These are phyloP conservation scores for Caloboletus firmus DNA, from an alignment of 1,284 basidiomycete species.

Conservation along the genomic window DNA sequence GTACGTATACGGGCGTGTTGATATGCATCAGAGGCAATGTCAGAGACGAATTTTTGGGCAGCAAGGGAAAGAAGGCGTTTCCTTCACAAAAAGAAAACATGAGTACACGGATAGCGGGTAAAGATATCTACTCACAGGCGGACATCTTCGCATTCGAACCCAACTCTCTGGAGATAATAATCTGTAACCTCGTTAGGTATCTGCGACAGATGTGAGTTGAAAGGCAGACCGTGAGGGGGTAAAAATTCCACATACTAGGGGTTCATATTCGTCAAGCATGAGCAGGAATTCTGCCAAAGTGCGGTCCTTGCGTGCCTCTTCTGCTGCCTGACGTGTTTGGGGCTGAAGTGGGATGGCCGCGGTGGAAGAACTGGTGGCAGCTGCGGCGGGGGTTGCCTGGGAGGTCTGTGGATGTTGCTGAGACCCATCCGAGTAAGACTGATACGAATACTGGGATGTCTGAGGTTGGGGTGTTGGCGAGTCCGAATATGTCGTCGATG, in stretches of 20 bases:
- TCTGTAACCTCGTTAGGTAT: conserved; percentile 99
- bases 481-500: conserved; percentile 33
- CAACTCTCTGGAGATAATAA: conserved; percentile 94
- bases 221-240: neutral
- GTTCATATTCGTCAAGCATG: conserved; percentile 96
- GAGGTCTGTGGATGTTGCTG: conserved; percentile 23
- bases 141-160: conserved; percentile 95
- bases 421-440: conserved; percentile 23
- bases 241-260: conserved; percentile 61
- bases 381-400: conserved; percentile 14
- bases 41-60: conserved; percentile 97
- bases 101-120: neutral
- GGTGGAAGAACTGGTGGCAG: conserved; percentile 16
- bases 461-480: conserved; percentile 34
- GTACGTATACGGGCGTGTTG: conserved; percentile 96
- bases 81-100: conserved; percentile 42
- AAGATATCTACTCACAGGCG: conserved; percentile 62
- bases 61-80: conserved; percentile 94
- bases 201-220: conserved; percentile 42
- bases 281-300: conserved; percentile 93
- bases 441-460: conserved; percentile 26
- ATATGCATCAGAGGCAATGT: conserved; percentile 96
- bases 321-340: conserved; percentile 68
- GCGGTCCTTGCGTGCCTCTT: conserved; percentile 84
- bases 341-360: conserved; percentile 29